These are phyloP conservation scores for Proliferodiscus dingleyae DNA, from an alignment of 2,329 filamentous ascomycete genomes.

Conservation along the genomic window DNA sequence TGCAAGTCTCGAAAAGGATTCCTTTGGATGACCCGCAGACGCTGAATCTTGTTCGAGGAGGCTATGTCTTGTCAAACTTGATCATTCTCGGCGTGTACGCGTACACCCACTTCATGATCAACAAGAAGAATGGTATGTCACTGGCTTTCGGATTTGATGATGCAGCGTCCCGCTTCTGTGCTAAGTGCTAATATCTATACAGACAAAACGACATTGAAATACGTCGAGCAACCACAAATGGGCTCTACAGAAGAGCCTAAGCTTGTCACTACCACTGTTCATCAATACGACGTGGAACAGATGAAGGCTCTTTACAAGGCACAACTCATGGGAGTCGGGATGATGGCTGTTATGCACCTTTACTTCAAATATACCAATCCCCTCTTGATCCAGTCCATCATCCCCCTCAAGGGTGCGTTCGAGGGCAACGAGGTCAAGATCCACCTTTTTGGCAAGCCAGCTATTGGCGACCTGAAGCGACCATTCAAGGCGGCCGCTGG, in stretches of 20 bases:
- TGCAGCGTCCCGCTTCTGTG: background rate
- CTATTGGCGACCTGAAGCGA: constrained; percentile 84
- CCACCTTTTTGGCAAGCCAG: constrained; percentile 81
- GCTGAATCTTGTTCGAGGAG: constrained; percentile 56
- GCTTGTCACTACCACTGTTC: constrained; percentile 91
- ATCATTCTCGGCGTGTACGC: constrained; percentile 82
- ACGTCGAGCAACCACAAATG: constrained; percentile 92
- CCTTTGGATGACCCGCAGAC: constrained; percentile 85
- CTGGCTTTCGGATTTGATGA: background rate
- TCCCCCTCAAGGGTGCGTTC: constrained; percentile 91
- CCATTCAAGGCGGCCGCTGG: constrained; percentile 87
- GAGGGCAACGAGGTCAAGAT: constrained; percentile 97
- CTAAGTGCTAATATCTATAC: constrained; percentile 7
- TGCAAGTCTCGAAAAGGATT: constrained; percentile 95
- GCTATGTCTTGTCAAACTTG: constrained; percentile 64
- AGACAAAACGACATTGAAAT: constrained; percentile 98
- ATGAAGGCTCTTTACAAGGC: constrained; percentile 80
- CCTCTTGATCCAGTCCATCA: constrained; percentile 96
- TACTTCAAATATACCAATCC: constrained; percentile 99
- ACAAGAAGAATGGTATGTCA: constrained; percentile 88
- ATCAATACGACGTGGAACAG: constrained; percentile 89
- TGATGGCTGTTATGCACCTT: constrained; percentile 98
- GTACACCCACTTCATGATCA: constrained; percentile 79
- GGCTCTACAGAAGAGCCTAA: constrained; percentile 92
- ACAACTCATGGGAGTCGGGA: constrained; percentile 91